phyloP scores from a whole-genome alignment of 2,329 filamentous ascomycete species.

The Cytospora piceicola region DNA sequence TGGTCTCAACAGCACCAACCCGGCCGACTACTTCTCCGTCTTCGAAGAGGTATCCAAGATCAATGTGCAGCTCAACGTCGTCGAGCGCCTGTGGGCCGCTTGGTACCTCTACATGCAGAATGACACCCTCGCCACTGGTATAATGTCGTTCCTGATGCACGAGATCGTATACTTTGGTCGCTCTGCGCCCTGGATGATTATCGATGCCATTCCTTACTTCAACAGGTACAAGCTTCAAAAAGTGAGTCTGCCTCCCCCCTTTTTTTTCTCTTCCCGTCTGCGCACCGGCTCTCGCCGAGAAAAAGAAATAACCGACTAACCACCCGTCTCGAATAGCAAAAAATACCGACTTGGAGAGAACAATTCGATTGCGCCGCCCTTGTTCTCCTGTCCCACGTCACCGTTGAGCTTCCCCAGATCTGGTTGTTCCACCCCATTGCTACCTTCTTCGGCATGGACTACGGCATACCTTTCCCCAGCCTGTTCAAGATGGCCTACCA shows the following conservation, averaged over 20 bases:
- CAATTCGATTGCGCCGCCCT: slow-evolving; percentile 94
- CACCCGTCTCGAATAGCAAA: slow-evolving; percentile 51
- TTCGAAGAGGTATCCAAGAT: slow-evolving; percentile 68
- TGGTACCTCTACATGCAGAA: slow-evolving; percentile 99
- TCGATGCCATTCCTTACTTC: slow-evolving; percentile 86
- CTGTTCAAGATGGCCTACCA: slow-evolving; percentile 86
- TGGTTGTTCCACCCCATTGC: slow-evolving; percentile 99
- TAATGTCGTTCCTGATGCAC: slow-evolving; percentile 97
- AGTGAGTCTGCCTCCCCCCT: slow-evolving; percentile 52
- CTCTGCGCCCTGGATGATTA: slow-evolving; percentile 86
- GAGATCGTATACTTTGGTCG: slow-evolving; percentile 94
- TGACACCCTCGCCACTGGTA: slow-evolving; percentile 92
- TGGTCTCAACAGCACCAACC: slow-evolving; percentile 49
- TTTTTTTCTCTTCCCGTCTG: not conserved
- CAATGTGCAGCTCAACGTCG: slow-evolving; percentile 84
- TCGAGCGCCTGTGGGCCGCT: slow-evolving; percentile 88
- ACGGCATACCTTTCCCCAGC: slow-evolving; percentile 86
- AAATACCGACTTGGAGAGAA: slow-evolving; percentile 89
- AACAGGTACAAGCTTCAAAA: slow-evolving; percentile 94
- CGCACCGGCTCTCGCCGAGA: not conserved
- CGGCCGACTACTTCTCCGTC: slow-evolving; percentile 57
- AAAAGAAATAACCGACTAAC: slow-evolving; percentile 33
- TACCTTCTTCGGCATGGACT: slow-evolving; percentile 87
- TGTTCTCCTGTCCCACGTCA: slow-evolving; percentile 94
- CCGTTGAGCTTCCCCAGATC: slow-evolving; percentile 96